Evolutionary conservation across 139 green algal species (phyloP).

Genomic region (Chlorella ohadii): DNA sequence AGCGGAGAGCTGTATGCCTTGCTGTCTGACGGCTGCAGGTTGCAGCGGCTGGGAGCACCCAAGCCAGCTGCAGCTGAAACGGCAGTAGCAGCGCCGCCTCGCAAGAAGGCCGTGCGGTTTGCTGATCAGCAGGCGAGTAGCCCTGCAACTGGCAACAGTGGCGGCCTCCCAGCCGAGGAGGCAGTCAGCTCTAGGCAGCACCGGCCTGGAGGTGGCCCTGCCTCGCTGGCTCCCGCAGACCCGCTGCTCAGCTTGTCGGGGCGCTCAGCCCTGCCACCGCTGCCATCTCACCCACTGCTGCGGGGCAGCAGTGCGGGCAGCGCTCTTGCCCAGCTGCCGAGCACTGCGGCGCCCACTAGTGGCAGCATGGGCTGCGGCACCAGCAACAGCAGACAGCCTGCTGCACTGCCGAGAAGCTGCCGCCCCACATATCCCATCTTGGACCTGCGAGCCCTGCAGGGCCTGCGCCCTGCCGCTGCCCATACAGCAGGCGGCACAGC

Average conservation of each 20-base stretch:
- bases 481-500: not conserved
- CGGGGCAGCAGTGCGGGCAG: not conserved
- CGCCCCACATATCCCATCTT: conserved; percentile 4
- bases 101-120: conserved; percentile 6
- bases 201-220: not conserved
- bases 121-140: not conserved
- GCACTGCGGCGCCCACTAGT: not conserved
- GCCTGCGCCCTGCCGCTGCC: not conserved
- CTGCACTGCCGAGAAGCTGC: not conserved
- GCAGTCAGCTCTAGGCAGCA: not conserved
- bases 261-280: not conserved
- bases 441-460: conserved; percentile 4
- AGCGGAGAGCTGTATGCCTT: not conserved
- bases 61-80: not conserved
- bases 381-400: not conserved
- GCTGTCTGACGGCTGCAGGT: not conserved
- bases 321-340: not conserved
- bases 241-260: not conserved
- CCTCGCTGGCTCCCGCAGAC: too few species aligned
- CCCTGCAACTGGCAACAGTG: too few species aligned
- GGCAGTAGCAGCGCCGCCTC: not conserved
- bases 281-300: conserved; percentile 22
- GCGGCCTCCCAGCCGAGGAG: not conserved
- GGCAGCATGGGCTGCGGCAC: not conserved
- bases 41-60: not conserved